Evolutionary conservation across 257 asterid species (phyloP).

Genomic region (Cruciata laevipes): DNA sequence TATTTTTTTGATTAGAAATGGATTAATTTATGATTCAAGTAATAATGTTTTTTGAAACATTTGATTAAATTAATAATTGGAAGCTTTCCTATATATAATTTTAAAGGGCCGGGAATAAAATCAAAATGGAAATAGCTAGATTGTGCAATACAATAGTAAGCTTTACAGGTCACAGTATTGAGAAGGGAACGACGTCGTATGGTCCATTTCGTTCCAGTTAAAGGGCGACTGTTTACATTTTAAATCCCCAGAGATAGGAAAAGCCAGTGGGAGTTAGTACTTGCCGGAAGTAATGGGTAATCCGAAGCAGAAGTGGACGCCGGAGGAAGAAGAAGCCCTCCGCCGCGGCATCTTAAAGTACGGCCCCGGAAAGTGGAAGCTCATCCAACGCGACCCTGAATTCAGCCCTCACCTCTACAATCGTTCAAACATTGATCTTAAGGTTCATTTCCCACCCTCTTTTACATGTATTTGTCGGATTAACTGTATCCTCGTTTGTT

Average conservation of each 20-base stretch:
- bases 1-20: too few relatives aligned
- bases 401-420: conserved; percentile 28
- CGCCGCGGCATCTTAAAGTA: conserved; percentile 32
- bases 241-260: neutral
- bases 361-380: conserved; percentile 38
- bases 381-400: conserved; percentile 29
- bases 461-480: neutral
- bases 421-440: conserved; percentile 39
- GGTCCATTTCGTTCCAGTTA: neutral
- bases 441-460: conserved; percentile 10
- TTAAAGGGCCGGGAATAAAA: too few relatives aligned
- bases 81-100: too few relatives aligned
- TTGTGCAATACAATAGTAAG: too few relatives aligned
- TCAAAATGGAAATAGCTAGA: too few relatives aligned
- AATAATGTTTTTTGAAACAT: too few relatives aligned
- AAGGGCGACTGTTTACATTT: neutral
- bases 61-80: too few relatives aligned
- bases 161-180: too few relatives aligned
- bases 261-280: neutral
- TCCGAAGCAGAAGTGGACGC: conserved; percentile 39
- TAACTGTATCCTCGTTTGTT: neutral
- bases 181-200: neutral
- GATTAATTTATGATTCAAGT: too few relatives aligned
- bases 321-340: conserved; percentile 38
- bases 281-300: conserved; percentile 22